phyloP scores from a whole-genome alignment of 2,329 filamentous ascomycete genomes.

The Aspergillus sojae region DNA sequence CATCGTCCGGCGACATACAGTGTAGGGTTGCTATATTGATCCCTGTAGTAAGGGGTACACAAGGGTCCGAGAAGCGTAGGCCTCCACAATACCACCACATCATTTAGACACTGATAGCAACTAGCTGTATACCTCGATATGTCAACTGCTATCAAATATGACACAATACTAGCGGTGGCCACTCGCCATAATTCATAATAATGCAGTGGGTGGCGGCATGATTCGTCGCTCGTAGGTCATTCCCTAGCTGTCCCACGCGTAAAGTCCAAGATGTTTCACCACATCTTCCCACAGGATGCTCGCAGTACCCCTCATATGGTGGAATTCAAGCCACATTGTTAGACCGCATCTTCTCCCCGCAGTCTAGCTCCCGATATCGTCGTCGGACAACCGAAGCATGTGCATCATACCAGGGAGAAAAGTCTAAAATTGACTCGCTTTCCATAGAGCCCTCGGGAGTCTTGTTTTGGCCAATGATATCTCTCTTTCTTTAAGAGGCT shows the following conservation, averaged over 20 bases:
- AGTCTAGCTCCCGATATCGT: background rate
- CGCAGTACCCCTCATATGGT: background rate
- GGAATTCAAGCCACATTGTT: background rate
- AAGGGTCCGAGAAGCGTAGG: background rate
- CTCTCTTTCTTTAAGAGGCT: background rate
- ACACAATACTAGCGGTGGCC: background rate
- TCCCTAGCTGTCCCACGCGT: background rate
- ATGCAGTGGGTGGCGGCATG: background rate
- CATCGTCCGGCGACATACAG: background rate
- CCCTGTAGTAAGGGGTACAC: background rate
- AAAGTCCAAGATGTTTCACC: background rate
- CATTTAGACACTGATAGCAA: background rate
- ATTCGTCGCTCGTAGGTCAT: background rate
- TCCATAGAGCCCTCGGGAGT: background rate
- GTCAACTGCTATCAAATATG: background rate
- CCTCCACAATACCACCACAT: background rate
- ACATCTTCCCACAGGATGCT: background rate
- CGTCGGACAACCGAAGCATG: background rate
- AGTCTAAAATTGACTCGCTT: background rate
- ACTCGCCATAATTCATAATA: background rate
- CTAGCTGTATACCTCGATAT: background rate
- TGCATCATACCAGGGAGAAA: background rate
- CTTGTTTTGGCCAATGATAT: background rate
- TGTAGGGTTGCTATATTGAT: background rate
- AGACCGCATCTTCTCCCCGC: background rate